Percentiles rank a stretch among this genome's conserved stretches.
phyloP scores from a whole-genome alignment of 805 yeast genomes.

The Priceomyces fermenticarens region DNA sequence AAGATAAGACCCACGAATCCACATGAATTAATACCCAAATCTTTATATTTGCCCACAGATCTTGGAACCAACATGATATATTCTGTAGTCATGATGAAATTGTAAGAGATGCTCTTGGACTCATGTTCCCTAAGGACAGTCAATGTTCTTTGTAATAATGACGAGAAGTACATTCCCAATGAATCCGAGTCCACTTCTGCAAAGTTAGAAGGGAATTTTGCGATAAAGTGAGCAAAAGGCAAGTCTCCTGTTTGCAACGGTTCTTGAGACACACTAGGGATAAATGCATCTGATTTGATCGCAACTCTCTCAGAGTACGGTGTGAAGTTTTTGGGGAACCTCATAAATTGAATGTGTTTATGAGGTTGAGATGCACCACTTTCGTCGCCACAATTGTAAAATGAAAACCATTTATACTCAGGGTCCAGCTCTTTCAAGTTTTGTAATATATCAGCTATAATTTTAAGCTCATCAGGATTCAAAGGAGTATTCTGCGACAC shows the following conservation, averaged over 20 bases:
- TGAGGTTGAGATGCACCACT: conserved; percentile 96
- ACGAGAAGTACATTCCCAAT: conserved; percentile 66
- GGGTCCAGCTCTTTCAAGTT: conserved; percentile 39
- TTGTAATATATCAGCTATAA: conserved; percentile 53
- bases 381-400: conserved; percentile 83
- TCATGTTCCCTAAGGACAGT: conserved; percentile 59
- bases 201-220: conserved; percentile 48
- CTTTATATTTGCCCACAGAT: conserved; percentile 49
- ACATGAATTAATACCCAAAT: conserved; percentile 67
- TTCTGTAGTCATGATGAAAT: conserved; percentile 73
- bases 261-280: conserved; percentile 52
- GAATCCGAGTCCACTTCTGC: conserved; percentile 48
- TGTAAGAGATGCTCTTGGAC: conserved; percentile 59
- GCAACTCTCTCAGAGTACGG: conserved; percentile 53
- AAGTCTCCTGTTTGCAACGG: conserved; percentile 62
- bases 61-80: conserved; percentile 92
- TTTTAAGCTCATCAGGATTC: conserved; percentile 63
- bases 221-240: conserved; percentile 79
- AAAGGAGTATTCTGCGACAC: conserved; percentile 71
- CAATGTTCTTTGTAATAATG: conserved; percentile 67
- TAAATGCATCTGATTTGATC: conserved; percentile 45
- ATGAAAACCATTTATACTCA: conserved; percentile 61
- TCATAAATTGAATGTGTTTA: conserved; percentile 85
- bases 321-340: conserved; percentile 55
- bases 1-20: conserved; percentile 78